phyloP scores from a whole-genome alignment of 2,329 filamentous ascomycete genomes.

The Xylariales sp. region DNA sequence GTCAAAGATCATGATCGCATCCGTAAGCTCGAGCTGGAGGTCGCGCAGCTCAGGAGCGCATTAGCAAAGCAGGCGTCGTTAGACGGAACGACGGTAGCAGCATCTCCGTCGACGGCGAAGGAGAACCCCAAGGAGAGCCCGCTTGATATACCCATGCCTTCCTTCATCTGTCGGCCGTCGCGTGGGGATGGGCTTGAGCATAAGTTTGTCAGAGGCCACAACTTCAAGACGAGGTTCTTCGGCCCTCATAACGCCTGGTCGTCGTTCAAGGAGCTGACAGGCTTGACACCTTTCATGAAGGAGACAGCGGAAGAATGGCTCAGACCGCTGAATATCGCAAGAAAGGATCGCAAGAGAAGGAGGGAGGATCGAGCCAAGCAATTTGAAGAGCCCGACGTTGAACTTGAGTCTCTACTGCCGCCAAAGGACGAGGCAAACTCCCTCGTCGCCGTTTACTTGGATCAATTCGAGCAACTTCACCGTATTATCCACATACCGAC shows the following conservation, averaged over 20 bases:
- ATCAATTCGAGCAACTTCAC: constrained; percentile 52
- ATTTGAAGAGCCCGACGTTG: constrained; percentile 41
- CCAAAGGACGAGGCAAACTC: constrained; percentile 43
- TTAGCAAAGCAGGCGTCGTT: constrained; percentile 42
- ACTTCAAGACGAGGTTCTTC: constrained; percentile 57
- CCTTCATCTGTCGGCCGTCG: constrained; percentile 24
- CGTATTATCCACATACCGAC: constrained; percentile 57
- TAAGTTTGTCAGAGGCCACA: constrained; percentile 54
- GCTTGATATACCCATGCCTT: constrained; percentile 26
- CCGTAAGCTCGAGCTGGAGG: constrained; percentile 54
- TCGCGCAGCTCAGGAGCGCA: constrained; percentile 50
- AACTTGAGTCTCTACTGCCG: constrained; percentile 47
- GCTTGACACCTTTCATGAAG: constrained; percentile 57
- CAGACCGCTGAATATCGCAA: constrained; percentile 50
- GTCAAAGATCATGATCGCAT: constrained; percentile 53
- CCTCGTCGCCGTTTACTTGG: constrained; percentile 45
- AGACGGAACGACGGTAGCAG: constrained; percentile 48
- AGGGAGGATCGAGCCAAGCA: constrained; percentile 47
- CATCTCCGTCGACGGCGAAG: constrained; percentile 41
- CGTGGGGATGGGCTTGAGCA: constrained; percentile 36
- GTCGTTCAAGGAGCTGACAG: constrained; percentile 52
- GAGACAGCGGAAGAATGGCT: constrained; percentile 60
- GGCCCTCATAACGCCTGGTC: constrained; percentile 58
- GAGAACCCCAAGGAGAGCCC: constrained; percentile 33
- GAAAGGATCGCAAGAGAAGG: constrained; percentile 51